These are phyloP conservation scores for Didymella exigua DNA, from an alignment of 2,329 filamentous ascomycete species.

Conservation along the genomic window DNA sequence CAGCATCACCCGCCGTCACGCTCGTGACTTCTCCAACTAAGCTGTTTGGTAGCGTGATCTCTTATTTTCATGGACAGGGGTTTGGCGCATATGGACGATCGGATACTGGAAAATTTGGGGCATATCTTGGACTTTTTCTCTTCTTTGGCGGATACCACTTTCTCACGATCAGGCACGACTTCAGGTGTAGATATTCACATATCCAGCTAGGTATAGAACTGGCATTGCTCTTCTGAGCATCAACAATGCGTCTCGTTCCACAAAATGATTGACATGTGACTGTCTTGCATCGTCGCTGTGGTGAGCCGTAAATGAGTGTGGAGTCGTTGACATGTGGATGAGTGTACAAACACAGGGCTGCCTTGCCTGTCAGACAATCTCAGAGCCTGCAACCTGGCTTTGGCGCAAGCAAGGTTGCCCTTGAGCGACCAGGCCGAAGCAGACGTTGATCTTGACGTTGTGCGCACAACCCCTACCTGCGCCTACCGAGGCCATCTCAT, in stretches of 20 bases:
- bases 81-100: conserved; percentile 4
- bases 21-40: conserved; percentile 37
- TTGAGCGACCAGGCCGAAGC: neutral
- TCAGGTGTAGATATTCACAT: conserved; percentile 14
- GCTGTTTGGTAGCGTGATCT: neutral
- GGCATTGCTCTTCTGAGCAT: neutral
- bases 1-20: conserved; percentile 25
- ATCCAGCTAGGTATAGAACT: conserved; percentile 6
- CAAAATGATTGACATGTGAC: neutral
- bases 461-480: conserved; percentile 7
- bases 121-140: conserved; percentile 4
- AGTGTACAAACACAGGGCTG: neutral
- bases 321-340: neutral
- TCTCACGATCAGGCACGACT: conserved; percentile 14
- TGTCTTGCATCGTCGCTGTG: neutral
- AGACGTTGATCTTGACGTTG: conserved; percentile 7
- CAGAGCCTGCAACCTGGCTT: neutral
- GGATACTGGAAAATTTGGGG: conserved; percentile 1
- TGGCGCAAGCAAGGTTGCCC: conserved; percentile 7
- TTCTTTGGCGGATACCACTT: conserved; percentile 16
- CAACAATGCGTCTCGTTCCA: neutral
- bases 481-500: conserved; percentile 10
- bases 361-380: neutral
- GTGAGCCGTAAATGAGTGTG: neutral
- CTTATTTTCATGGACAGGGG: neutral